Evolutionary conservation across 2,329 filamentous ascomycete species (phyloP).

Genomic region (Herpomyces periplanetae): DNA sequence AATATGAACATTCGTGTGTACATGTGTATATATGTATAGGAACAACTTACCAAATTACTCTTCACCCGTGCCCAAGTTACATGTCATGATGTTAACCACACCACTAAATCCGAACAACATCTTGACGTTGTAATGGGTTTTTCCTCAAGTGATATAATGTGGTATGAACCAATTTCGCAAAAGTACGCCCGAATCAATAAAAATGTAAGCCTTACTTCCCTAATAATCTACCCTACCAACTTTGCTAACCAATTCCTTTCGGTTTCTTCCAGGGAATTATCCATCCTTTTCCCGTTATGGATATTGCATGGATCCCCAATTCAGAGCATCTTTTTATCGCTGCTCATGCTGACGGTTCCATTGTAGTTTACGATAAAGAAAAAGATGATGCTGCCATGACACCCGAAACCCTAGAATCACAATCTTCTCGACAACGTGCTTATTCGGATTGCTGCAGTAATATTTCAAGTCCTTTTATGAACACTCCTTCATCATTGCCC

Average conservation of each 20-base stretch:
- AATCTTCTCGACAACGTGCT: too few relatives aligned
- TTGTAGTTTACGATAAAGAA: conserved; percentile 89
- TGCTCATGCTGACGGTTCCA: conserved; percentile 53
- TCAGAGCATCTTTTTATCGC: conserved; percentile 77
- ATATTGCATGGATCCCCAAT: conserved; percentile 70
- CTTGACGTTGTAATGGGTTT: conserved; percentile 83
- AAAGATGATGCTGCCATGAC: conserved; percentile 53
- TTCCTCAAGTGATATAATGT: conserved; percentile 81
- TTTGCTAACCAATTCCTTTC: conserved; percentile 1
- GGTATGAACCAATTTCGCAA: conserved; percentile 89
- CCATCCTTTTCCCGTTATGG: conserved; percentile 42
- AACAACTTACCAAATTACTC: conserved; percentile 72
- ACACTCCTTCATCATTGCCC: too few relatives aligned
- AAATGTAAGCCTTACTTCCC: conserved; percentile 17
- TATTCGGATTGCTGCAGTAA: too few relatives aligned
- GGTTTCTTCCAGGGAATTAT: conserved; percentile 23
- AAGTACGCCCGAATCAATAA: conserved; percentile 88
- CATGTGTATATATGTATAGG: too few relatives aligned
- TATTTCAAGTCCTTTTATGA: too few relatives aligned
- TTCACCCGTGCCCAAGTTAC: conserved; percentile 88
- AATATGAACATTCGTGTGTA: too few relatives aligned
- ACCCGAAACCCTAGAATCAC: conserved; percentile 15
- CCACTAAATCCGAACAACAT: conserved; percentile 39
- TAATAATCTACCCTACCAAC: conserved; percentile 1
- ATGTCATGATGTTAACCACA: conserved; percentile 58